A percentile compares a stretch with the other conserved stretches of the same genome.
Evolutionary conservation across 2,329 filamentous ascomycete species (phyloP).

Genomic region (Metarhizium anisopliae): DNA sequence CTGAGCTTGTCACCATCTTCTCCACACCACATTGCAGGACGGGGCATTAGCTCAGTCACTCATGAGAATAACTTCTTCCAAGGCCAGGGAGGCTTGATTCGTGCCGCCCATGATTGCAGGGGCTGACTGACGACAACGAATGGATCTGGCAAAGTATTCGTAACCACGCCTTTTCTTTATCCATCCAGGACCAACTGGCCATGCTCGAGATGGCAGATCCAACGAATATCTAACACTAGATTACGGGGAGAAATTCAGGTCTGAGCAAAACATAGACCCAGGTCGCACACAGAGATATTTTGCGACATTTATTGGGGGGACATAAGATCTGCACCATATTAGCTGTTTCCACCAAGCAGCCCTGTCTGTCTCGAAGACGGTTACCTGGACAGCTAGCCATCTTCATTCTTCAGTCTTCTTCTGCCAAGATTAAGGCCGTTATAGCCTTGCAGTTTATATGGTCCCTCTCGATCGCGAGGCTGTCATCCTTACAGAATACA

Average conservation of each 20-base stretch:
- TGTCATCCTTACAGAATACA: background rate
- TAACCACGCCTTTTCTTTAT: background rate
- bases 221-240: background rate
- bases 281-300: background rate
- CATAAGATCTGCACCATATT: background rate
- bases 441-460: background rate
- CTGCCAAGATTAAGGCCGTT: background rate
- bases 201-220: background rate
- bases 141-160: no score
- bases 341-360: background rate
- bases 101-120: no score
- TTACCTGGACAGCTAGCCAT: background rate
- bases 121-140: no score
- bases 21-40: background rate
- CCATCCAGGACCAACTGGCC: background rate
- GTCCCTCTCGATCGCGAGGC: background rate
- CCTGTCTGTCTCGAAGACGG: no score
- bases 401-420: background rate
- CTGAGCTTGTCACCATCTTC: background rate
- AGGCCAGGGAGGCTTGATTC: no score
- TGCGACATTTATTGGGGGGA: background rate
- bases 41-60: no score
- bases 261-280: background rate
- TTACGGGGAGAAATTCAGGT: background rate
- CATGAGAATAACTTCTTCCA: no score